Base-by-base conservation (phyloP, 768 basidiomycete genomes). In the Naematelia encephala region DNA sequence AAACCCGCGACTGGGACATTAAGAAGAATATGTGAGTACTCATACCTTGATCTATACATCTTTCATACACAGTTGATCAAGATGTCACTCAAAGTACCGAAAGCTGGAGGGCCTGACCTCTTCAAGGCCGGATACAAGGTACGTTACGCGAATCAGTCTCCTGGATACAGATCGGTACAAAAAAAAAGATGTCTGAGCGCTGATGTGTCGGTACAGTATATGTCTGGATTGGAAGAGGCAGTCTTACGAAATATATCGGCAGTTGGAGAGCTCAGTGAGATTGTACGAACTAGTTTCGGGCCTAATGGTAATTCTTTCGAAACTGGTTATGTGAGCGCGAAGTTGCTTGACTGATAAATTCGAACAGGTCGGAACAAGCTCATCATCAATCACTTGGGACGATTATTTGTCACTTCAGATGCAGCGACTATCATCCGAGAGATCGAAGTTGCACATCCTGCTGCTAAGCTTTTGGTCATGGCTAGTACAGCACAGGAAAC, bases 61-160 rank as follows among this genome's bases (percentile, higher is more conserved):
- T n/a, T n/a, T n/a, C n/a, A n/a, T n/a, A n/a, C n/a, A n/a, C n/a
- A n/a, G n/a, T n/a, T n/a, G n/a, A n/a, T 39, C 48, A 23, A 50
- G 4, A 97, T 97, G 93, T 86, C 91, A 62, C 82, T 97, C 70
- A 92, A 92, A 82, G 91, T 97, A 19, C 93, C 92, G 26, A 92
- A 92, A 78, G 81, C 87, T 54, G 72, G 72, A 23, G 89, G 87
- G 63, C 74, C 92, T 43, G 91, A 92, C 78, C 84, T 99, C 42
- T 98, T 99, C 83, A 97, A 97, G 78, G 90, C 96, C 28, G 94
- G 94, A 23, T 92, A 91, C 84, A 96, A 94, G 83, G 91, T 89
- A 62, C 16, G 79, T 72, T 12, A 23, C 1, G 21, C 22, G 13
- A 12, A 21, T 52, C 1, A 22, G 26, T 23, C 14, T 19, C 8